Evolutionary conservation across 257 asterid species (phyloP), one percentile per base, ranked within the genome.

Genomic region (Solanum rostratum): DNA sequence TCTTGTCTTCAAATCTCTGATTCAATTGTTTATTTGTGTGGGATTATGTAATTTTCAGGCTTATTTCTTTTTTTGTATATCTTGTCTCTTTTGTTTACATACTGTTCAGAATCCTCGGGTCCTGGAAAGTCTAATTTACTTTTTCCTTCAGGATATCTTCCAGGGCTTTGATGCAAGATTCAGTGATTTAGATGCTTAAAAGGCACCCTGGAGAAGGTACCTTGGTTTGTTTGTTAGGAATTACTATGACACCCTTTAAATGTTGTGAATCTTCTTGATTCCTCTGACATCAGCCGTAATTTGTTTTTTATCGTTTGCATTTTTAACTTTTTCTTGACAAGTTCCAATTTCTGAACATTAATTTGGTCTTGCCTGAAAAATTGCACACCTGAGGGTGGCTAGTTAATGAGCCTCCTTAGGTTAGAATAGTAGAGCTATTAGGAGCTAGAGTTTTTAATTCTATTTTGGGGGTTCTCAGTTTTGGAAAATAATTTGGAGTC

Each of bases 121-220:
- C 90, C 91, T 91, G 85, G 92, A 88, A 93, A 90, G 91, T 95
- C 99, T 96, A 90, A 96, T 91, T 90, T 74, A 82, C 89, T 89
- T 91, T 95, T 94, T 93, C 94, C 86, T 95, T 92, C 99, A 96
- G 99, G 99, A 91, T 87, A 85, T 87, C 92, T 88, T 84, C 96
- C 86, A 85, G 86, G 90, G 98, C 95, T 91, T 89, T 93, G 98
- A 91, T 93, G 98, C 93, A 94, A 91, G 92, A 85, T 95, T 89
- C 98, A 90, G 92, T 95, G 96, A 92, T 94, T 92, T 95, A 91
- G 97, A 91, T 92, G 96, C 92, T 92, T 92, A 90, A 88, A 92
- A 91, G 94, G 93, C 96, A 85, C 92, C 91, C 92, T 91, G 95
- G 93, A 93, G 99, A 96, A 94, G 99, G 99, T 96, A 96, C 93